Evolutionary conservation across 495 filamentous ascomycete genomes (phyloP).

Genomic region (Cercophora scortea): DNA sequence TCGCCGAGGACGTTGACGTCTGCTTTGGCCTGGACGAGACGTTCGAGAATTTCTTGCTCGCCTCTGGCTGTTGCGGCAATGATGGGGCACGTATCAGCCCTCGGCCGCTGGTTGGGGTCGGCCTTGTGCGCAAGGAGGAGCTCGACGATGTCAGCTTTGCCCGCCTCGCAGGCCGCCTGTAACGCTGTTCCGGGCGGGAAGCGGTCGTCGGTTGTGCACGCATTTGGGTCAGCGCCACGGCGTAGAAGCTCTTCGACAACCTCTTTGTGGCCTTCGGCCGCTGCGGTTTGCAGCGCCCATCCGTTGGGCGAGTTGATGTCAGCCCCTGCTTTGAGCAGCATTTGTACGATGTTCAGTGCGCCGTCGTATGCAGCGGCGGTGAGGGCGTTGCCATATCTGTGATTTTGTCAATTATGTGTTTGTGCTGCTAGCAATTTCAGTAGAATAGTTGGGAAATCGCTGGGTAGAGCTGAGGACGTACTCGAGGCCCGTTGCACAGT

Average conservation of each 20-base stretch:
- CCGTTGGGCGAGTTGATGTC: not conserved
- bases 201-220: not conserved
- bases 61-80: not conserved
- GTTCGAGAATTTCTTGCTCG: too few species aligned
- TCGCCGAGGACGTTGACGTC: not conserved
- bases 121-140: not conserved
- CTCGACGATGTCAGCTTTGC: not conserved
- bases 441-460: too few species aligned
- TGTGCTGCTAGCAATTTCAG: too few species aligned
- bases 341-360: not conserved
- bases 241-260: not conserved
- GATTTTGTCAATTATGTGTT: not conserved
- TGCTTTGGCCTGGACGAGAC: too few species aligned
- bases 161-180: not conserved
- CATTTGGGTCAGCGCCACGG: not conserved
- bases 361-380: not conserved
- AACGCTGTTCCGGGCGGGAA: not conserved
- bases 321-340: not conserved
- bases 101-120: not conserved
- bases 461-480: too few species aligned
- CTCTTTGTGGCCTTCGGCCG: not conserved
- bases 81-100: not conserved
- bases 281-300: not conserved
- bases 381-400: not conserved
- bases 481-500: not conserved